Evolutionary conservation across 2,329 filamentous ascomycete species (phyloP), one percentile per base, ranked within the genome.

Genomic region (Pseudogymnoascus sp.): DNA sequence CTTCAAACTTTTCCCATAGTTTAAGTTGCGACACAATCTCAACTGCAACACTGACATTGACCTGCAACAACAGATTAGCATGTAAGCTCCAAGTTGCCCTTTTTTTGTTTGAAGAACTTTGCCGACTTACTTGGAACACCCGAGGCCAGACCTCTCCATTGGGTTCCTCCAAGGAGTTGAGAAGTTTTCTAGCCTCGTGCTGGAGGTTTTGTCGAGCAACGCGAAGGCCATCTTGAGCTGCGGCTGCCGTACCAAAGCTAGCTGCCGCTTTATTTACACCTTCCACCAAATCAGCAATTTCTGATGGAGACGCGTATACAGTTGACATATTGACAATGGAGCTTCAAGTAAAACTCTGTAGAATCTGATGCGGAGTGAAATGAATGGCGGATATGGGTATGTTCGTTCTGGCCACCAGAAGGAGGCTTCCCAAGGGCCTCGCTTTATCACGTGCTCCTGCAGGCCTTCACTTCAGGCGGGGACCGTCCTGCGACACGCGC

Each of bases 71-170:
- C 23, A 62, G 38, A 35, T 62, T 36, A 23, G 14, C 30, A 16
- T 36, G 23, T 35, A 45, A 23, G 36, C 1, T 4, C 9, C 5
- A n/a, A 23, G 30, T 14, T 11, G n/a, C 30, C 14, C 5, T 28
- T 59, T 59, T 38, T 16, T 4, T 36, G 28, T 22, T 59, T n/a
- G 23, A 28, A 8, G 23, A 6, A 16, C 8, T 11, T 30, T 11
- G 7, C 8, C 49, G 9, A 45, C 49, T 64, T 49, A 69, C 67
- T 45, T 68, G 65, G 33, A 63, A 69, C 35, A 63, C 65, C 9
- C 67, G 62, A 62, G 66, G 62, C 67, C 67, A 69, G 19, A 69
- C 67, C 49, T 68, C 67, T n/a, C 35, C 39, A 45, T 69, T 68
- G 2, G 67, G 67, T 22, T 69, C 66, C 58, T 69, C 66, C 45